Conservation (phyloP, 2,329 filamentous ascomycete species). For the Trichoderma sp. region DNA sequence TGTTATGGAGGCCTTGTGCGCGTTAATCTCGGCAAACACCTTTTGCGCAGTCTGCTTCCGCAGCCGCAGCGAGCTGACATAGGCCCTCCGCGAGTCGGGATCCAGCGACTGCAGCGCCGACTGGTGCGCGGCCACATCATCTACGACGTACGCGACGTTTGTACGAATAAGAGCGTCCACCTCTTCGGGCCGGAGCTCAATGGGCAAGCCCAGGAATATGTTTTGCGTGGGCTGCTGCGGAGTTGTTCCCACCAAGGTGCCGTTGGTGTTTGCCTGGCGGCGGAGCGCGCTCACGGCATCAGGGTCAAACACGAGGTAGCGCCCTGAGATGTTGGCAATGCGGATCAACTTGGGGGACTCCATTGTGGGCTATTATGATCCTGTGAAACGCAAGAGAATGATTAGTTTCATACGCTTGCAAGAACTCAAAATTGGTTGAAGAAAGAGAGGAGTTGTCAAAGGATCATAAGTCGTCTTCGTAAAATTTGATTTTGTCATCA, state of each 20-base stretch:
- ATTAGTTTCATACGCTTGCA: constrained; percentile 9
- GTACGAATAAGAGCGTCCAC: constrained; percentile 78
- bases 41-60: constrained; percentile 49
- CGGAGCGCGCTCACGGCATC: constrained; percentile 78
- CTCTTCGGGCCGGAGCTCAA: constrained; percentile 92
- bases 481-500: constrained; percentile 50
- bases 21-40: constrained; percentile 46
- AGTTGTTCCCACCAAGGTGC: constrained; percentile 82
- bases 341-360: constrained; percentile 58
- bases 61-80: constrained; percentile 61
- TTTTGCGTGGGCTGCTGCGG: constrained; percentile 95
- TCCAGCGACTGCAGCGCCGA: constrained; percentile 63
- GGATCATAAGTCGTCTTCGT: constrained; percentile 52
- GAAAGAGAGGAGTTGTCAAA: background rate
- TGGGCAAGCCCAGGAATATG: constrained; percentile 83
- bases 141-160: constrained; percentile 75
- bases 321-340: constrained; percentile 78
- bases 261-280: constrained; percentile 79
- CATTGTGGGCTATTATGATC: constrained; percentile 34
- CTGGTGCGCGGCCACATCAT: constrained; percentile 75
- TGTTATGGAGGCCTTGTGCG: constrained; percentile 41
- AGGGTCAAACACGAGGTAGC: constrained; percentile 89
- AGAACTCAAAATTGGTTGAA: background rate
- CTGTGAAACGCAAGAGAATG: background rate
- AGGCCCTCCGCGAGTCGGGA: constrained; percentile 61